A percentile compares a stretch with the other conserved stretches of the same genome.
Evolutionary conservation across 805 yeast genomes (phyloP).

Genomic region (Alloascoidea africana): DNA sequence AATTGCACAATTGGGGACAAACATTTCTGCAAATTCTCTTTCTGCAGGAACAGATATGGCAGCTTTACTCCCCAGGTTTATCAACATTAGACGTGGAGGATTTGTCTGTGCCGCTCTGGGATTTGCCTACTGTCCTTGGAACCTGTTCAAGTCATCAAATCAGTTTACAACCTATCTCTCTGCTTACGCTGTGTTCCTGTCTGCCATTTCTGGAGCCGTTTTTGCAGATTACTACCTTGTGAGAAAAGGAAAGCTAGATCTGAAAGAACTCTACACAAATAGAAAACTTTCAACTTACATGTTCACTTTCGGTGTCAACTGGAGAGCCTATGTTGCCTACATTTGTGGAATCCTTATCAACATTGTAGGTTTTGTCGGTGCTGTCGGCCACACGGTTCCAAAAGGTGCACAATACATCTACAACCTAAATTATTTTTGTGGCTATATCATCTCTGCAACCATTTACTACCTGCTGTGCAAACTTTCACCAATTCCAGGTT

Average conservation of each 20-base stretch:
- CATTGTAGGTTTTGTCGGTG: constrained; percentile 75
- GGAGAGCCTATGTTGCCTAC: constrained; percentile 78
- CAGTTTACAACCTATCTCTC: constrained; percentile 68
- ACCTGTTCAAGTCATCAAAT: constrained; percentile 50
- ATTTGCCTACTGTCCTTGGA: constrained; percentile 71
- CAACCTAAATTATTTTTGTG: constrained; percentile 62
- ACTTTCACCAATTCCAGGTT: constrained; percentile 29
- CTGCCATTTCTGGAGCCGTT: constrained; percentile 71
- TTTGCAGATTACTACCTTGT: constrained; percentile 40
- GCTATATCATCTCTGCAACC: constrained; percentile 43
- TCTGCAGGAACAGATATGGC: constrained; percentile 34
- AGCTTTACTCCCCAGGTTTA: constrained; percentile 28
- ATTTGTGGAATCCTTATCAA: constrained; percentile 70
- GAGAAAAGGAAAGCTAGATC: constrained; percentile 53
- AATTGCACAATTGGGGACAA: constrained; percentile 66
- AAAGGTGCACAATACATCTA: constrained; percentile 64
- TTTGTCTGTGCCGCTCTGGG: constrained; percentile 63
- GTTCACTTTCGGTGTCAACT: constrained; percentile 57
- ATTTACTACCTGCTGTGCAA: constrained; percentile 38
- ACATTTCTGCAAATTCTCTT: constrained; percentile 43
- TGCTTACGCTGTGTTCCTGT: constrained; percentile 71
- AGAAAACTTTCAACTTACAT: constrained; percentile 32
- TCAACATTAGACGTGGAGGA: constrained; percentile 65
- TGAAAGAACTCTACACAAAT: constrained; percentile 49
- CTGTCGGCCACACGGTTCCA: constrained; percentile 66